Evolutionary conservation across 345 rosid genomes (phyloP), one percentile per base, ranked within the genome.

Genomic region (Hibiscus mutabilis): DNA sequence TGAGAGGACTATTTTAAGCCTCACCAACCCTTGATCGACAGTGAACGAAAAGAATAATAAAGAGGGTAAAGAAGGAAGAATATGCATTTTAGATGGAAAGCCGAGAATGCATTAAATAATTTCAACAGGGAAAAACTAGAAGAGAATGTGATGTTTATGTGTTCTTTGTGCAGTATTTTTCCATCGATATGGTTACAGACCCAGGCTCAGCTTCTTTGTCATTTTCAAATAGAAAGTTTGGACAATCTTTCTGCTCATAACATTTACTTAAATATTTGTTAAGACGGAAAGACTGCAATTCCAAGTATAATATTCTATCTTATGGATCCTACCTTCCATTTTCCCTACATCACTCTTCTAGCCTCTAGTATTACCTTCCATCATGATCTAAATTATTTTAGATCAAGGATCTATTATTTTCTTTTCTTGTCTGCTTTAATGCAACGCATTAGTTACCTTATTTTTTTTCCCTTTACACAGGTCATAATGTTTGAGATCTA

Each of bases 401-500:
- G 56, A 66, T 24, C 14, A 46, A 24, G 56, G 21, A 66, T 66
- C 56, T 66, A 44, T 15, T 66, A 24, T 24, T 46, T 46, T 19
- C 14, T 6, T 66, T 24, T 24, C 2, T 44, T 15, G 29, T 65
- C 37, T 46, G 37, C 53, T 44, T 66, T 22, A 24, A 21, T 24
- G 69, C 46, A 44, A 46, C 3, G 7, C 55, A 24, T 66, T 24
- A 4, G 14, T 25, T 18, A 19, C 16, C 10, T 44, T 65, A 6
- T 65, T 65, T 66, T 65, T 66, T 44, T 44, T n/a, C 24, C 37
- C 69, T 14, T 8, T 15, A 66, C 18, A 11, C 37, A 65, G 69
- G 33, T 46, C 21, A 24, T 66, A 6, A 24, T 24, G 56, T 66
- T 46, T 66, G 55, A 46, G 37, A 66, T 46, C 55, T 66, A 66